Base-by-base conservation (phyloP, 257 asterid species). In the Nyctanthes arbortristis region DNA sequence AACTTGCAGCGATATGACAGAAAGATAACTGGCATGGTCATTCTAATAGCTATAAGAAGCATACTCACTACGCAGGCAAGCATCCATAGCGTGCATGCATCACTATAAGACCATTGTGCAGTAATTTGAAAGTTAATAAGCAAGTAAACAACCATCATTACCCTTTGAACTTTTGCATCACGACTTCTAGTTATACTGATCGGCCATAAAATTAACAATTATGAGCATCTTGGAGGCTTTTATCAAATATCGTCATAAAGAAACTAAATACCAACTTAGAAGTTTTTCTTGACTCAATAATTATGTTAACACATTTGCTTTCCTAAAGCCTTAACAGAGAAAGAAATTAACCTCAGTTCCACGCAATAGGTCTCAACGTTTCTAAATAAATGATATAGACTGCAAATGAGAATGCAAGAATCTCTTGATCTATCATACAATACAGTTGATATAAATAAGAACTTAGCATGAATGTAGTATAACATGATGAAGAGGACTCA, bases 401-500 rank as follows among this genome's bases (percentile, higher is more conserved):
- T 45, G 55, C 22, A 16, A 45, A 45, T 45, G 24, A 57, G 20
- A 29, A 57, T 35, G 10, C 1, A 57, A 57, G 63, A 57, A 45
- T 45, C 16, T n/a, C n/a, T 45, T 45, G 55, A 45, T n/a, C 55
- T 45, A 45, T 45, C 55, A n/a, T 22, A 5, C n/a, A n/a, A n/a
- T 14, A 43, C 54, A 43, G n/a, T 43, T n/a, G 25, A 45, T 45
- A 45, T 3, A 10, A 1, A 6, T 4, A 16, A 45, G n/a, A 45
- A n/a, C 24, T 45, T 45, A 1, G 63, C 28, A 36, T 8, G 4
- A 7, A 16, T 30, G 52, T 37, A 65, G 71, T 24, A 57, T 13
- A n/a, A n/a, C n/a, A 16, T 18, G 9, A 59, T 18, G 24, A 34
- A 59, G 39, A 20, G 47, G 64, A 76, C 90, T 76, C 71, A 85